These are phyloP conservation scores for Fusarium papillatum DNA, from an alignment of 2,329 filamentous ascomycete genomes.

Conservation along the genomic window DNA sequence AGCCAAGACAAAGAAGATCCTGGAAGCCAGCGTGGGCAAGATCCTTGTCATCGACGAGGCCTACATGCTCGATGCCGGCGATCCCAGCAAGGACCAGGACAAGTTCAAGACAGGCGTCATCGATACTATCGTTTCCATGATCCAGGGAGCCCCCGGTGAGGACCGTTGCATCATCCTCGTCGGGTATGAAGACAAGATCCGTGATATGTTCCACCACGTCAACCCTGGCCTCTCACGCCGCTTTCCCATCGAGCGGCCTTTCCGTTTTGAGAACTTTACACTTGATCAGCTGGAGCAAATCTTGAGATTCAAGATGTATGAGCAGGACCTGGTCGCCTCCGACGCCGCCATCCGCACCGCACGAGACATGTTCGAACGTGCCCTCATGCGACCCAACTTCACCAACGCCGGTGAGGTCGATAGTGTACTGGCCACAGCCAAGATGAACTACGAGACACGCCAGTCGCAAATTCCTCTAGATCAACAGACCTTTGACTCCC, in stretches of 20 bases:
- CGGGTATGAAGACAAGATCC: neutral
- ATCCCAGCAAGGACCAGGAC: neutral
- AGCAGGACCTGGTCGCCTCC: neutral
- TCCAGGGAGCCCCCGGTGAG: neutral
- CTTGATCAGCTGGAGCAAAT: neutral
- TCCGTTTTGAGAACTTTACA: neutral
- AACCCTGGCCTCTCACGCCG: neutral
- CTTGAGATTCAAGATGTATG: neutral
- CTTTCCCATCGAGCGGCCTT: neutral
- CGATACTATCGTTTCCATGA: neutral
- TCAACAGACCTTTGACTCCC: neutral
- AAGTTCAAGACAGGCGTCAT: neutral
- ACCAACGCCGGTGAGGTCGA: constrained; percentile 5
- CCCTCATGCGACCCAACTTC: neutral
- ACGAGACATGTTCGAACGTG: neutral
- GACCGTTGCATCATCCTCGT: constrained; percentile 8
- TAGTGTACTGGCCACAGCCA: neutral
- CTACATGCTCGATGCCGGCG: neutral
- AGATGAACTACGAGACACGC: neutral
- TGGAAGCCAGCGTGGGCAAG: neutral
- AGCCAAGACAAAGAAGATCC: neutral
- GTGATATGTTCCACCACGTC: neutral
- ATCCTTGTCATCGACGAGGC: constrained; percentile 8
- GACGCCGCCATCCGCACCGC: neutral
- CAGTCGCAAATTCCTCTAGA: neutral